Conservation (phyloP, 176 grass and related monocot species). For the Tillandsia fasciculata region DNA sequence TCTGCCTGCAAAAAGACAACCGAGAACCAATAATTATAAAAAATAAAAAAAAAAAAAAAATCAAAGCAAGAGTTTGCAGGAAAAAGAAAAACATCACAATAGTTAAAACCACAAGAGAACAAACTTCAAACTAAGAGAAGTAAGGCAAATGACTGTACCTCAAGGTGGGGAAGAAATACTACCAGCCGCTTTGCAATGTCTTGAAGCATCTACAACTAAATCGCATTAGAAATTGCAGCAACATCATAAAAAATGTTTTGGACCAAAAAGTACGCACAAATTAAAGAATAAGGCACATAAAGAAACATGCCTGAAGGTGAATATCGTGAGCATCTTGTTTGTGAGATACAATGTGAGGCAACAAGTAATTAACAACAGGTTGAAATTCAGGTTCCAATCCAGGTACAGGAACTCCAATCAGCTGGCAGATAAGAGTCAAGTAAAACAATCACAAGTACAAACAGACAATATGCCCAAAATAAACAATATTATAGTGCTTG, state of each 20-base stretch:
- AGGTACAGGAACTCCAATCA: slow-evolving; percentile 71
- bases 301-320: slow-evolving; percentile 68
- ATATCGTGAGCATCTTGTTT: slow-evolving; percentile 69
- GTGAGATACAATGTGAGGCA: slow-evolving; percentile 62
- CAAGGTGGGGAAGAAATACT: slow-evolving; percentile 78
- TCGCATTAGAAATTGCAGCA: slow-evolving; percentile 27
- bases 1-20: slow-evolving; percentile 52
- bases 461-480: not conserved
- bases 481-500: not conserved
- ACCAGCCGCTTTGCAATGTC: slow-evolving; percentile 54
- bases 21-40: not conserved
- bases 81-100: not conserved
- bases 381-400: slow-evolving; percentile 91
- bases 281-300: slow-evolving; percentile 7
- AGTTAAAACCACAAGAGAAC: not conserved
- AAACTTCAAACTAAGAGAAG: not conserved
- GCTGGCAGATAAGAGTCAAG: slow-evolving; percentile 24
- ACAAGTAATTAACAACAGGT: slow-evolving; percentile 64
- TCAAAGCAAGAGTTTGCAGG: not conserved
- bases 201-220: slow-evolving; percentile 70
- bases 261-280: not conserved
- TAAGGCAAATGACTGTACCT: slow-evolving; percentile 34
- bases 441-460: slow-evolving; percentile 15
- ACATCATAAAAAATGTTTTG: slow-evolving; percentile 8
- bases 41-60: too few relatives aligned